Conservation (phyloP, 495 filamentous ascomycete genomes). For the Penicillium coffeae region DNA sequence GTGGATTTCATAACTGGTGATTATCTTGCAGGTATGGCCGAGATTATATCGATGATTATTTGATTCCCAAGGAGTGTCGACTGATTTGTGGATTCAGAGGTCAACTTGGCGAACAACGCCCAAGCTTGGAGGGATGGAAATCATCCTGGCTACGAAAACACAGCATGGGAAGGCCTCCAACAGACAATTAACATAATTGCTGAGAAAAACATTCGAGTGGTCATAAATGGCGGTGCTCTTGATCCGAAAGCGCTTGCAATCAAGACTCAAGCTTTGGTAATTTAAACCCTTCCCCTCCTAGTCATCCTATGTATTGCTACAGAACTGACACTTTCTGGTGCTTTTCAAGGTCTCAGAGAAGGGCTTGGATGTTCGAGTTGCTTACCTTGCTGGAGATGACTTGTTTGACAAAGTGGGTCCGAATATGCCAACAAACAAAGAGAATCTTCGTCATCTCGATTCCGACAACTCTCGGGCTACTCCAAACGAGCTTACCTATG, state of each 20-base stretch:
- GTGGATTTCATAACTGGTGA: constrained; percentile 56
- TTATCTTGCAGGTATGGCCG: constrained; percentile 44
- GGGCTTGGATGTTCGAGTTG: constrained; percentile 35
- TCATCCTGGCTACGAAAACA: constrained; percentile 39
- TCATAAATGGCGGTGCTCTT: constrained; percentile 44
- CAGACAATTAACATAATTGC: constrained; percentile 41
- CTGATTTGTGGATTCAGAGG: too few relatives aligned
- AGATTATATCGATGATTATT: constrained; percentile 17
- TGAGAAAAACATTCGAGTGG: constrained; percentile 39
- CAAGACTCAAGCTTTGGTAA: constrained; percentile 34
- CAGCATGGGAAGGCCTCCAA: constrained; percentile 42
- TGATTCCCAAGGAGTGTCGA: too few relatives aligned
- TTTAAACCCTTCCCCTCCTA: not conserved
- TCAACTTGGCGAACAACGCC: constrained; percentile 46
- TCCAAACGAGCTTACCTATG: constrained; percentile 15
- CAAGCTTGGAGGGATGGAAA: constrained; percentile 32
- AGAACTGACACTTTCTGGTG: too few relatives aligned
- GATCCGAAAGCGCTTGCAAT: constrained; percentile 41
- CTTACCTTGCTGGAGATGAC: constrained; percentile 47
- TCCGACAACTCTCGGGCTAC: constrained; percentile 17
- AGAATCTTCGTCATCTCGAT: constrained; percentile 37
- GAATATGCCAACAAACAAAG: constrained; percentile 22
- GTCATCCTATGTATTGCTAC: not conserved
- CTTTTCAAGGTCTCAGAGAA: constrained; percentile 24
- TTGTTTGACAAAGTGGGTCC: constrained; percentile 23